Percentiles rank a stretch among this genome's conserved stretches.
phyloP scores from a whole-genome alignment of 352 stramenopile genomes.

The Globisporangium nodosum region DNA sequence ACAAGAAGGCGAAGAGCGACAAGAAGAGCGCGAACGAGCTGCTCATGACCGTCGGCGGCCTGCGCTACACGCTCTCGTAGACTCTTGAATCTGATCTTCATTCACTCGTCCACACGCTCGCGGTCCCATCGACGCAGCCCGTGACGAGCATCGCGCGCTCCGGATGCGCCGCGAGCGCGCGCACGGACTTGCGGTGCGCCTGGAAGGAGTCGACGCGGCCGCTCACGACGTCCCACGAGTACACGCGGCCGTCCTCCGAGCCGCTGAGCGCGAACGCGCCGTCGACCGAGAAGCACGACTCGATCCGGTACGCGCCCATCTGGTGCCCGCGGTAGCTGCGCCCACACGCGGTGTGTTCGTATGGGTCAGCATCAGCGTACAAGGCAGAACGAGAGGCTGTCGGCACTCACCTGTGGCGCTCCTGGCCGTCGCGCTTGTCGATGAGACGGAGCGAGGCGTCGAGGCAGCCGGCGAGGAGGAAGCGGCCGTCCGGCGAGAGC shows the following conservation, averaged over 20 bases:
- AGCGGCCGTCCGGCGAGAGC: conserved; percentile 66
- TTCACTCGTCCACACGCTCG: conserved; percentile 57
- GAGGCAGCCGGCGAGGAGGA: conserved; percentile 73
- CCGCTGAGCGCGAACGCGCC: conserved; percentile 64
- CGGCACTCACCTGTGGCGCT: conserved; percentile 65
- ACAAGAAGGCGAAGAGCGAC: conserved; percentile 33
- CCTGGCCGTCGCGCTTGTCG: conserved; percentile 49
- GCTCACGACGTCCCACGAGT: conserved; percentile 57
- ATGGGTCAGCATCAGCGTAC: too few relatives aligned
- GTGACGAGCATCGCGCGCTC: conserved; percentile 62
- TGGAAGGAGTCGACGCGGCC: conserved; percentile 31
- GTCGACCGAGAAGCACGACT: conserved; percentile 61
- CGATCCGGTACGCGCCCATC: conserved; percentile 62
- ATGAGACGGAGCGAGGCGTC: conserved; percentile 74
- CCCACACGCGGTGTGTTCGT: neutral
- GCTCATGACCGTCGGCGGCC: conserved; percentile 78
- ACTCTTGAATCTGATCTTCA: neutral
- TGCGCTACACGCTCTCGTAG: conserved; percentile 83
- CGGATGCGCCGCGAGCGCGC: conserved; percentile 54
- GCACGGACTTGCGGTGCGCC: conserved; percentile 60
- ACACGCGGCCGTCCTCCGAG: conserved; percentile 69
- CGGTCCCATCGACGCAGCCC: conserved; percentile 51
- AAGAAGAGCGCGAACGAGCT: conserved; percentile 76
- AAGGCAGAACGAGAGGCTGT: neutral
- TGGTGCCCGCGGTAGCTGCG: conserved; percentile 57